Conservation (phyloP, 2,329 filamentous ascomycete genomes). For the Neopestalotiopsis rosae region DNA sequence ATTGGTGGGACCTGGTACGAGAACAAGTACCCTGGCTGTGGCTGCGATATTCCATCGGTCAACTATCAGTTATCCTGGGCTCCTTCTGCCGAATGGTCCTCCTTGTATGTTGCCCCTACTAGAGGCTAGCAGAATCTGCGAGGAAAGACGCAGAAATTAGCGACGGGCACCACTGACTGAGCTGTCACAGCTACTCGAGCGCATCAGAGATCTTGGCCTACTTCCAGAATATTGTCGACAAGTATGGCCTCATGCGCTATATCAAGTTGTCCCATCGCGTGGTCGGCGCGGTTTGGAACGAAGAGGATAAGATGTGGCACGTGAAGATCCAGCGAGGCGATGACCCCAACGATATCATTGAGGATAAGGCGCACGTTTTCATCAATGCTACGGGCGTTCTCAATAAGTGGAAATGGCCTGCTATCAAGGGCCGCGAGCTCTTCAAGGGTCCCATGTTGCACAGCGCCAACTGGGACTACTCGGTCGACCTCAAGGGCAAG, state of each 20-base stretch:
- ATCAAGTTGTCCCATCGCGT: neutral
- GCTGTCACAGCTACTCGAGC: neutral
- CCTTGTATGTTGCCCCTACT: neutral
- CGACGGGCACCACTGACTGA: neutral
- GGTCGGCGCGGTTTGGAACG: neutral
- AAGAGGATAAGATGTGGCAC: slow-evolving; percentile 10
- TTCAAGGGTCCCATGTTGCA: slow-evolving; percentile 16
- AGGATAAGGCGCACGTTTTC: slow-evolving; percentile 1
- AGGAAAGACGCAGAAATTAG: no score
- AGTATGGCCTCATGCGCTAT: neutral
- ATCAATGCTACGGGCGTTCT: slow-evolving; percentile 10
- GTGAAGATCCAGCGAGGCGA: slow-evolving; percentile 4
- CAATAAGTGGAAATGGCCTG: slow-evolving; percentile 23
- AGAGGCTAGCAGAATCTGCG: neutral
- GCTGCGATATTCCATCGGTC: slow-evolving; percentile 10
- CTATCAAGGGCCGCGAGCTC: slow-evolving; percentile 24
- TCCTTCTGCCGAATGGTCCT: neutral
- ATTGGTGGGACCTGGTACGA: slow-evolving; percentile 16
- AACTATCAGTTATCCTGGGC: slow-evolving; percentile 9
- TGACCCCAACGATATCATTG: neutral
- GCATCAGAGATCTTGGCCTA: slow-evolving; percentile 8
- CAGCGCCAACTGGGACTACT: slow-evolving; percentile 12
- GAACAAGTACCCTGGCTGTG: slow-evolving; percentile 16
- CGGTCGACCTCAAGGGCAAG: slow-evolving; percentile 10
- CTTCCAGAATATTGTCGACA: slow-evolving; percentile 2